Evolutionary conservation across 1,139 yeast genomes (phyloP).

Genomic region (Lodderomyces orthopsilosis): DNA sequence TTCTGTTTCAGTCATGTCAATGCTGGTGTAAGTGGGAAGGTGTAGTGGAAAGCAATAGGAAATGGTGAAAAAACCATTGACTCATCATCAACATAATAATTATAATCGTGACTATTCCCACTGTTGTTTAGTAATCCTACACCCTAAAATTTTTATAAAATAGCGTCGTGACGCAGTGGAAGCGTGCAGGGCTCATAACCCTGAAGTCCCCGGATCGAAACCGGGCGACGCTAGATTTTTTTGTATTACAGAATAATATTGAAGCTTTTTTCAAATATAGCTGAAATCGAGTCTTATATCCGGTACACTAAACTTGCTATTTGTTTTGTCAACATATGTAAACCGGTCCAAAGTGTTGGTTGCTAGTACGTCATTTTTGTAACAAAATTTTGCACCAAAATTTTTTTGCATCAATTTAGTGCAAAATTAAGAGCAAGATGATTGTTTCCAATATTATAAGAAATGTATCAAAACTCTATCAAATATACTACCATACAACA

Average conservation of each 20-base stretch:
- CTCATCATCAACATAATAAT: no score
- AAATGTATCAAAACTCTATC: not conserved
- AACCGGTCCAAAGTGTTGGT: no score
- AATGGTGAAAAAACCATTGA: not conserved
- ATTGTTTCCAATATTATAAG: no score
- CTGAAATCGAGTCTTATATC: no score
- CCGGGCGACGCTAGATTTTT: constrained; percentile 86
- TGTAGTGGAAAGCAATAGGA: not conserved
- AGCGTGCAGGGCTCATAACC: constrained; percentile 99
- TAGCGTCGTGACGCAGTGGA: constrained; percentile 97
- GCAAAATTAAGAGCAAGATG: not conserved
- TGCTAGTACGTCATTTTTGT: no score
- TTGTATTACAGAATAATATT: no score
- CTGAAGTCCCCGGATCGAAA: constrained; percentile 99
- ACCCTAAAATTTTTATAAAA: no score
- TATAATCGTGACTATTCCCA: no score
- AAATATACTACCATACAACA: not conserved
- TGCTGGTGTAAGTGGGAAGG: not conserved
- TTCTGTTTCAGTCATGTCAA: not conserved
- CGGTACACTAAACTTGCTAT: no score
- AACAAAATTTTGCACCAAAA: not conserved
- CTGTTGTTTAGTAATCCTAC: no score
- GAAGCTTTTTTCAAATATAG: no score
- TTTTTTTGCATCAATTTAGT: not conserved
- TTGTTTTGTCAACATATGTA: no score